Evolutionary conservation across 169 alveolate species (phyloP).

Genomic region (Plasmodium vivax): DNA sequence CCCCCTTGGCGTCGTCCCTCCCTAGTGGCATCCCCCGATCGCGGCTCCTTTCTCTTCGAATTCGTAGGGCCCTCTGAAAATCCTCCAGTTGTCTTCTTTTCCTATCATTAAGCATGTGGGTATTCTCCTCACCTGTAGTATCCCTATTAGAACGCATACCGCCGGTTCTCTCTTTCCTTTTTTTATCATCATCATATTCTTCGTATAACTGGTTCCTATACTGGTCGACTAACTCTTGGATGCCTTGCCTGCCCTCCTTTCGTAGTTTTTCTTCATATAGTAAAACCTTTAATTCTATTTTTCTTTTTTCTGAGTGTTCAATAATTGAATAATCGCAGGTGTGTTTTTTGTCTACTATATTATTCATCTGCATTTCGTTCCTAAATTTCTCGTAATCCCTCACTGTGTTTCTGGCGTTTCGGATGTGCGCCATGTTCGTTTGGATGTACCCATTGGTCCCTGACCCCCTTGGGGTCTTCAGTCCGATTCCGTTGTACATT

Average conservation of each 20-base stretch:
- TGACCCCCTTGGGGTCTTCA: conserved; percentile 86
- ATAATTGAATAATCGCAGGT: conserved; percentile 74
- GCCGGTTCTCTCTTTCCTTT: conserved; percentile 19
- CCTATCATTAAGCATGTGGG: conserved; percentile 69
- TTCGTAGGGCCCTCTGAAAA: conserved; percentile 39
- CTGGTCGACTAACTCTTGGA: conserved; percentile 42
- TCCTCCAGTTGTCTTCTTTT: conserved; percentile 65
- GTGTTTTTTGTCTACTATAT: conserved; percentile 46
- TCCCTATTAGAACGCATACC: conserved; percentile 7
- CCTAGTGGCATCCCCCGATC: neutral
- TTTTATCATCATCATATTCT: conserved; percentile 67
- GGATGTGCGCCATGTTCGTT: conserved; percentile 80
- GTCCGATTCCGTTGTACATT: conserved; percentile 85
- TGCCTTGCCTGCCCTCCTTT: conserved; percentile 38
- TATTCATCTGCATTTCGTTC: conserved; percentile 49
- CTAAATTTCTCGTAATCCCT: conserved; percentile 67
- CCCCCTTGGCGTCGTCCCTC: neutral
- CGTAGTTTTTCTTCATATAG: conserved; percentile 60
- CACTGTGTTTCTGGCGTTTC: conserved; percentile 53
- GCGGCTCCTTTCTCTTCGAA: conserved; percentile 17
- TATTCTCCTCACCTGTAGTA: conserved; percentile 43
- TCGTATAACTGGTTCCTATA: conserved; percentile 68
- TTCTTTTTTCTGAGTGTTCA: conserved; percentile 73
- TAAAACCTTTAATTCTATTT: conserved; percentile 61
- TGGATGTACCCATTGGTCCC: conserved; percentile 88